phyloP scores from a whole-genome alignment of 2,329 filamentous ascomycete genomes.

The Exophiala lecanii-corni region DNA sequence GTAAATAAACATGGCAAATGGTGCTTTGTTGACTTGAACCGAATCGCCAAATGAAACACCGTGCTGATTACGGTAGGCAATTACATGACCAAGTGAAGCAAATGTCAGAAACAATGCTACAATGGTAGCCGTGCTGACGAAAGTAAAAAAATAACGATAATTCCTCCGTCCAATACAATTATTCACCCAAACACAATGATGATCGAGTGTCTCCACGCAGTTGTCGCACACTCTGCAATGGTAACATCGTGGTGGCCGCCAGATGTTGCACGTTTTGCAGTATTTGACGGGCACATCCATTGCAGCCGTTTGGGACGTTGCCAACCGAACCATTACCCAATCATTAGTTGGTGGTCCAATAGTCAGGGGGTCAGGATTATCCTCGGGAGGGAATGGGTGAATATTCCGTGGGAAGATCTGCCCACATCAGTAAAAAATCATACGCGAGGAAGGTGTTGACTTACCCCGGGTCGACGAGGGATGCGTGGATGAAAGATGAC shows the following conservation, averaged over 20 bases:
- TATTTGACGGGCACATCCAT: constrained; percentile 99
- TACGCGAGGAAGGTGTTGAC: constrained; percentile 30
- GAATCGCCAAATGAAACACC: constrained; percentile 63
- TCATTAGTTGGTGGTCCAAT: constrained; percentile 83
- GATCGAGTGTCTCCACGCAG: constrained; percentile 93
- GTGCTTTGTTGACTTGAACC: constrained; percentile 67
- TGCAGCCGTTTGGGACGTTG: constrained; percentile 68
- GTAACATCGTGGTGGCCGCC: constrained; percentile 91
- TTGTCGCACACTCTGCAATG: constrained; percentile 97
- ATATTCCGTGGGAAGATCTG: constrained; percentile 90
- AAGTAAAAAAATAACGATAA: constrained; percentile 96
- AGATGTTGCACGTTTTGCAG: constrained; percentile 95
- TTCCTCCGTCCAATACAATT: constrained; percentile 96
- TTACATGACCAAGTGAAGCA: constrained; percentile 73
- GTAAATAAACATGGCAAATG: constrained; percentile 86
- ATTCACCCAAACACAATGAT: constrained; percentile 98
- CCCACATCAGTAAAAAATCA: constrained; percentile 9
- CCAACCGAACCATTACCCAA: constrained; percentile 86
- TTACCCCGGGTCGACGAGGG: constrained; percentile 88
- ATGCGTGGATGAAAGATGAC: constrained; percentile 91
- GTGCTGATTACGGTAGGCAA: constrained; percentile 64
- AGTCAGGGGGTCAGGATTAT: constrained; percentile 73
- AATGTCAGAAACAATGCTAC: constrained; percentile 71
- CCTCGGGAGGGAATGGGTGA: constrained; percentile 75
- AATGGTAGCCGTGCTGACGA: constrained; percentile 74